Evolutionary conservation across 768 basidiomycete genomes (phyloP), one percentile per base, ranked within the genome.

Genomic region (Paxillus rubicundulus): DNA sequence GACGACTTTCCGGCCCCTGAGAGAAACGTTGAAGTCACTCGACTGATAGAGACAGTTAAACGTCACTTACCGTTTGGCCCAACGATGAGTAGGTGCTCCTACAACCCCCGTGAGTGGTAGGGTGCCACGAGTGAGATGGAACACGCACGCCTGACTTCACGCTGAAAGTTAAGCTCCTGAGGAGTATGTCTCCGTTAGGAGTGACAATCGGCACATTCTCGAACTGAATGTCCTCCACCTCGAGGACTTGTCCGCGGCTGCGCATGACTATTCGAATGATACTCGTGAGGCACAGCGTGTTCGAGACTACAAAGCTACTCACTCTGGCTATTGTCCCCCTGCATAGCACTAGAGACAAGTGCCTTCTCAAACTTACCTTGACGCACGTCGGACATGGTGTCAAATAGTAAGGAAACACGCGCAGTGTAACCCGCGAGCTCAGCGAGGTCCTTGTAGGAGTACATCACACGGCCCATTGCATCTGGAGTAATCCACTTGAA

Each of bases 401-500:
- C 90, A 9, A 99, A 79, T 1, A 98, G 78, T 40, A 86, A 81
- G 30, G 89, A 86, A 1, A 99, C 96, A 13, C 96, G 85, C 1
- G 92, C 82, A 2, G 96, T 98, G 67, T 97, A 98, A 10, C 96
- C 96, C 4, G 96, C 93, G 32, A 99, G 82, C 66, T 99, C 96
- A 5, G 92, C 85, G 4, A 99, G 77, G 66, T 98, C 95, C 70
- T 97, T 98, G 75, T 97, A 98, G 3, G 92, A 93, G 68, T 95
- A 96, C 92, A 98, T 93, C 27, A 97, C 85, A 17, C 95, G 82
- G 30, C 94, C 94, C 60, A 98, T 89, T 1, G 96, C 96, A 73
- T 98, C 96, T 83, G 58, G 52, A 32, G 21, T 58, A 55, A 24
- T 16, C 39, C 34, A 49, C 41, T 34, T 4, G 20, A 34, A 54